Base-by-base conservation (phyloP, 805 yeast species). In the Yarrowia yakushimensis region DNA sequence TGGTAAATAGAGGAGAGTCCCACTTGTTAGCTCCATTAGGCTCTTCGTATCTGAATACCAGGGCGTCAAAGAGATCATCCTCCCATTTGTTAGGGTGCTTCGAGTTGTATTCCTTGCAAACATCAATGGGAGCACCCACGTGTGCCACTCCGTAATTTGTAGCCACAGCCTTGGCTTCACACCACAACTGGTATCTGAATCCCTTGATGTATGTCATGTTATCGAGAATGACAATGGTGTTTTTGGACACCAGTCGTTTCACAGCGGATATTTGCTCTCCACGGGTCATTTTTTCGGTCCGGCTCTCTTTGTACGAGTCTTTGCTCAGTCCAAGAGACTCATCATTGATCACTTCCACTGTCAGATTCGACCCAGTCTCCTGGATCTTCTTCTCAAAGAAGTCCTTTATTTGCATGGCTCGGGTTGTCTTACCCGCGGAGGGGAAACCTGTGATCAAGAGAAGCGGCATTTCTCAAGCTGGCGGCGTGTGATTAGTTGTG, bases 171-270 rank as follows among this genome's bases (percentile, higher is more conserved):
- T 92, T 93, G 37, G 97, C 92, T 73, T 94, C 99, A 73, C 97
- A 92, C 72, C 84, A 91, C 60, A 94, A 78, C 74, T 94, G 99
- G 74, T 94, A 94, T 65, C 99, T 78, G 72, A 92, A 91, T 0
- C 99, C 99, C 71, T 94, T 94, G 69, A 94, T 94, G 72, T 94
- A 94, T 41, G 89, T 85, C 69, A 91, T 78, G 1, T 94, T 83
- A 72, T 94, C 99, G 60, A 94, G 78, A 17, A 94, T 84, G 1
- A 94, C 97, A 28, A 94, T 79, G 20, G 82, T 85, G 30, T 81
- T 77, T 39, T 85, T 80, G 1, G 88, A 79, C 3, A 94, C 73
- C 66, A 87, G 90, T 66, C 97, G 79, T 69, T 90, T 90, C 17
- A 93, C 94, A 0, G 96, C 97, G 0, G 96, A 83, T 76, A 92